These are phyloP conservation scores for Phoma sp. DNA, from an alignment of 2,329 filamentous ascomycete genomes.

Conservation along the genomic window DNA sequence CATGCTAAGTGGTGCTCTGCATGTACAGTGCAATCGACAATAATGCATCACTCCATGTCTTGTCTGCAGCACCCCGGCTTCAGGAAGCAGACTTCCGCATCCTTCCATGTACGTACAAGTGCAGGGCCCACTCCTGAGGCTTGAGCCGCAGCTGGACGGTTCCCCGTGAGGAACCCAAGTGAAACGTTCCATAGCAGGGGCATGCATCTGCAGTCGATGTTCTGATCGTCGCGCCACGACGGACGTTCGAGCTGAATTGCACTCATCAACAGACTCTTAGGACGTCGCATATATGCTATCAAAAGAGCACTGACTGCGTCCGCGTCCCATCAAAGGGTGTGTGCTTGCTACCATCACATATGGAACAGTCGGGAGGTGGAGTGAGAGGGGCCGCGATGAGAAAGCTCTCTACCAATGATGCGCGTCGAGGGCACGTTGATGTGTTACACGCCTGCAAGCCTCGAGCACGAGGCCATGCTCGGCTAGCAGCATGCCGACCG, in stretches of 20 bases:
- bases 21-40: not conserved
- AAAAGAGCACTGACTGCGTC: constrained; percentile 22
- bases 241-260: constrained; percentile 6
- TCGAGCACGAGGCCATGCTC: constrained; percentile 29
- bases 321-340: constrained; percentile 35
- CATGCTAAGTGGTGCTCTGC: not conserved
- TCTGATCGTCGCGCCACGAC: constrained; percentile 12
- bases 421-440: constrained; percentile 19
- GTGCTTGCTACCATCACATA: constrained; percentile 7
- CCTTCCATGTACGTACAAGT: not conserved
- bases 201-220: constrained; percentile 7
- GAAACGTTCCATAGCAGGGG: constrained; percentile 13
- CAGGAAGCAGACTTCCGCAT: not conserved
- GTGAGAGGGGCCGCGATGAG: constrained; percentile 27
- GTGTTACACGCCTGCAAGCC: constrained; percentile 20
- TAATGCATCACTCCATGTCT: not conserved
- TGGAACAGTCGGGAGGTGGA: constrained; percentile 25
- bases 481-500: constrained; percentile 32
- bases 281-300: constrained; percentile 22
- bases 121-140: not conserved
- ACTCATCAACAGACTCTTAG: constrained; percentile 7
- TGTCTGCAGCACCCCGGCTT: not conserved
- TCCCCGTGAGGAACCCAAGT: constrained; percentile 1
- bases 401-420: constrained; percentile 25
- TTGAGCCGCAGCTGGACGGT: constrained; percentile 9